phyloP scores from a whole-genome alignment of 192 early-diverging fungal genomes.

The Backusella westeae region DNA sequence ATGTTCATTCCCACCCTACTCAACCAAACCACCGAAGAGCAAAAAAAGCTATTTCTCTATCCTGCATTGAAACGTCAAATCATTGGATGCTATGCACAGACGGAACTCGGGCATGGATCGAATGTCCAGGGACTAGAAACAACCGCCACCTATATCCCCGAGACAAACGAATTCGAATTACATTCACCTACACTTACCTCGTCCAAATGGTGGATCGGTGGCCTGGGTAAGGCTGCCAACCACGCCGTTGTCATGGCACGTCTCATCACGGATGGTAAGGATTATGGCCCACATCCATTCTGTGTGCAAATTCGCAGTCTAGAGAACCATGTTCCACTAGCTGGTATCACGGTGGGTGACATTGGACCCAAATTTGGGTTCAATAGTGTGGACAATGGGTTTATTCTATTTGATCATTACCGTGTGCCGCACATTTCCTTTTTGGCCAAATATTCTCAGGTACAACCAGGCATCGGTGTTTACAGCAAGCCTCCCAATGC shows the following conservation, averaged over 20 bases:
- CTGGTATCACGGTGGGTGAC: constrained; percentile 80
- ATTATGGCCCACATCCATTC: constrained; percentile 76
- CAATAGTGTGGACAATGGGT: constrained; percentile 84
- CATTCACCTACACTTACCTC: constrained; percentile 76
- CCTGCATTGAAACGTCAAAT: constrained; percentile 73
- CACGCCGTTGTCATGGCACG: constrained; percentile 87
- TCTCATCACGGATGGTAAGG: constrained; percentile 70
- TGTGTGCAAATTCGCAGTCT: constrained; percentile 78
- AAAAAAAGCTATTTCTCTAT: constrained; percentile 72
- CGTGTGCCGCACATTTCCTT: constrained; percentile 78
- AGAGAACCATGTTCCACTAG: constrained; percentile 66
- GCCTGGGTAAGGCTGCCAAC: constrained; percentile 72
- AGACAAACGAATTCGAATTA: constrained; percentile 85
- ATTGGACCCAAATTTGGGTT: constrained; percentile 88
- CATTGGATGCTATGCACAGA: constrained; percentile 86
- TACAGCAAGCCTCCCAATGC: constrained; percentile 74
- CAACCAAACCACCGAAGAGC: constrained; percentile 77
- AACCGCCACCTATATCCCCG: constrained; percentile 76
- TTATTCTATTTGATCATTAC: constrained; percentile 77
- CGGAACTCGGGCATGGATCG: constrained; percentile 71
- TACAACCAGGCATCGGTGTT: constrained; percentile 63
- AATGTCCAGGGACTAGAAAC: constrained; percentile 93
- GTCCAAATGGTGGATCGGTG: constrained; percentile 88
- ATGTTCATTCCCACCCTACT: constrained; percentile 85
- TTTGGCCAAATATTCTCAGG: constrained; percentile 70